phyloP scores from a whole-genome alignment of 2,329 filamentous ascomycete genomes.

The Coniochaeta sp. region DNA sequence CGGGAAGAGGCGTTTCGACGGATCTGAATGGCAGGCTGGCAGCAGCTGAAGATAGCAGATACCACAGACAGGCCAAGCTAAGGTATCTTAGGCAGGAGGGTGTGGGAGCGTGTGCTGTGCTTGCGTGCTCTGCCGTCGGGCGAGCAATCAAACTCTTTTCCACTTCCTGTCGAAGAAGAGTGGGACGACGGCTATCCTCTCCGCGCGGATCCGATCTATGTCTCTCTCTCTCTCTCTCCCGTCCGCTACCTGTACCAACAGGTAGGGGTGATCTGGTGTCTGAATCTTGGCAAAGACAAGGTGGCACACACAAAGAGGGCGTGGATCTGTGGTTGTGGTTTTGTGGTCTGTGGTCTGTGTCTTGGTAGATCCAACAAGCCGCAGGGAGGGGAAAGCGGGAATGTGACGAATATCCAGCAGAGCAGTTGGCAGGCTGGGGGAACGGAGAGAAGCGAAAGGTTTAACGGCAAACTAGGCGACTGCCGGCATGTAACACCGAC shows the following conservation, averaged over 20 bases:
- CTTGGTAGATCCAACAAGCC: not conserved
- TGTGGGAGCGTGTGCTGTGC: not conserved
- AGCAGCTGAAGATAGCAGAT: not conserved
- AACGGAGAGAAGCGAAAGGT: not conserved
- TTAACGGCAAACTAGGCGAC: not conserved
- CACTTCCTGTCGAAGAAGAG: not conserved
- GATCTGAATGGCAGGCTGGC: not conserved
- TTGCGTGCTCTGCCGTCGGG: no score
- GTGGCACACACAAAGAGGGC: conserved; percentile 1
- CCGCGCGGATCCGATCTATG: not conserved
- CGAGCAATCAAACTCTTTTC: not conserved
- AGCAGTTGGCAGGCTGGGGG: not conserved
- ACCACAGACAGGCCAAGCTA: not conserved
- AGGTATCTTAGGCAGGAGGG: not conserved
- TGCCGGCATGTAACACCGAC: conserved; percentile 1
- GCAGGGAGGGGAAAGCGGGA: not conserved
- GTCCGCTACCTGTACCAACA: not conserved
- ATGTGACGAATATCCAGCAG: not conserved
- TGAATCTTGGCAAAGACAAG: not conserved
- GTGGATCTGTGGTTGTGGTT: no score
- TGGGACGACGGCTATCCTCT: conserved; percentile 1
- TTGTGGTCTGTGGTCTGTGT: not conserved
- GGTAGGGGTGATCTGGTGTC: not conserved
- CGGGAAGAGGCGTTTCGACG: not conserved
- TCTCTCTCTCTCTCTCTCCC: not conserved